Base-by-base conservation (phyloP, 1,139 yeast species). In the Pichia sp. region DNA sequence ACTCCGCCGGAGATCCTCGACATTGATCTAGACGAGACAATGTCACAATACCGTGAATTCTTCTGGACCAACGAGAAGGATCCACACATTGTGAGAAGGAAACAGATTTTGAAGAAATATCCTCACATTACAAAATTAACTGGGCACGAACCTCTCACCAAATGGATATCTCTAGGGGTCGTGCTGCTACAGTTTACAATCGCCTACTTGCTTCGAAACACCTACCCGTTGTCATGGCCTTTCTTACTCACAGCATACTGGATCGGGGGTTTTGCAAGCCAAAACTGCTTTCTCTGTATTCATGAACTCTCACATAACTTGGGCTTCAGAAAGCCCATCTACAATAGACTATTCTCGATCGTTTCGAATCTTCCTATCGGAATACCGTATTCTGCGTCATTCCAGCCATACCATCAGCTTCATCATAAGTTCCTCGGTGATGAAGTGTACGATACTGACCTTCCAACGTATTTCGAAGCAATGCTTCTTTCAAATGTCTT, bases 391-490 rank as follows among this genome's bases (percentile, higher is more conserved):
- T 79, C 89, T 42, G 96, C 96, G 0, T 85, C 95, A 2, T 90
- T 90, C 69, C 89, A 86, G 56, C 96, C 96, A 10, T 90, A 90
- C 67, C 97, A 90, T 64, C 88, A 88, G 66, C 74, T 90, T 47
- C 97, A 90, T 64, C 97, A 90, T 70, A 90, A 90, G 68, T 89
- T 86, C 63, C 70, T 87, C 65, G 97, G 97, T n/a, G 96, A 90
- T 66, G 85, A 82, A 60, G 74, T 76, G 48, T 82, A 82, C 63
- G 97, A 90, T 67, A 86, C 96, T 0, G 97, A 90, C 67, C 74
- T 90, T 58, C 97, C 97, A 40, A 90, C 96, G 0, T 67, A 70
- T 40, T 74, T 81, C 37, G 97, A 90, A 68, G 95, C 95, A 0
- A 51, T 84, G 3, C 66, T 90, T 10, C 74, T 90, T 50, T 84